Conservation (phyloP, 140 eudicot species). For the Senecio squalidus region DNA sequence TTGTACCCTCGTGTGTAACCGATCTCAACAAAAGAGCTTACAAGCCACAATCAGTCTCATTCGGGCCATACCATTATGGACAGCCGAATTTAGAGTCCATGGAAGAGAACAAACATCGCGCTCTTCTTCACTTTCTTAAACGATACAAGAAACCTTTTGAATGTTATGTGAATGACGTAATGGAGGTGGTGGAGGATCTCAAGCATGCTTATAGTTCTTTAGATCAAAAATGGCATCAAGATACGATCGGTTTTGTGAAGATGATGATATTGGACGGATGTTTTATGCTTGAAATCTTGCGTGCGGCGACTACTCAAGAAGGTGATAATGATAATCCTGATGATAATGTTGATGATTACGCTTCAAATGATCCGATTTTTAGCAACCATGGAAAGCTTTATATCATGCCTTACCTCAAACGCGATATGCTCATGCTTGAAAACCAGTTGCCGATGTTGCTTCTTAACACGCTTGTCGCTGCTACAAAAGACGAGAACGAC, state of each 20-base stretch:
- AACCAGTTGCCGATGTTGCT: conserved; percentile 54
- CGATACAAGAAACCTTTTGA: conserved; percentile 34
- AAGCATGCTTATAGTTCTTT: conserved; percentile 29
- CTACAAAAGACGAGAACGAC: conserved; percentile 17
- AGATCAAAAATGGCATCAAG: conserved; percentile 31
- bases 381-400: conserved; percentile 42
- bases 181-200: conserved; percentile 29
- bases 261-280: conserved; percentile 50
- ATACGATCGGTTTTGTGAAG: conserved; percentile 24
- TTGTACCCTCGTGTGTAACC: conserved; percentile 32
- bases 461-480: conserved; percentile 33
- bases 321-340: conserved; percentile 10
- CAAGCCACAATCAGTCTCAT: conserved; percentile 41
- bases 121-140: conserved; percentile 42
- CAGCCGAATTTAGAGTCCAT: conserved; percentile 30
- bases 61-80: conserved; percentile 55
- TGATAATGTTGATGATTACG: conserved; percentile 36
- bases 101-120: conserved; percentile 47
- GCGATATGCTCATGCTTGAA: conserved; percentile 60
- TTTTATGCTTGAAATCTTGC: conserved; percentile 49
- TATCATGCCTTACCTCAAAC: conserved; percentile 41
- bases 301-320: conserved; percentile 17
- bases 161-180: conserved; percentile 21
- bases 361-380: conserved; percentile 46
- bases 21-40: conserved; percentile 43